phyloP scores from a whole-genome alignment of 352 stramenopile species.

The Globisporangium cederbergense region DNA sequence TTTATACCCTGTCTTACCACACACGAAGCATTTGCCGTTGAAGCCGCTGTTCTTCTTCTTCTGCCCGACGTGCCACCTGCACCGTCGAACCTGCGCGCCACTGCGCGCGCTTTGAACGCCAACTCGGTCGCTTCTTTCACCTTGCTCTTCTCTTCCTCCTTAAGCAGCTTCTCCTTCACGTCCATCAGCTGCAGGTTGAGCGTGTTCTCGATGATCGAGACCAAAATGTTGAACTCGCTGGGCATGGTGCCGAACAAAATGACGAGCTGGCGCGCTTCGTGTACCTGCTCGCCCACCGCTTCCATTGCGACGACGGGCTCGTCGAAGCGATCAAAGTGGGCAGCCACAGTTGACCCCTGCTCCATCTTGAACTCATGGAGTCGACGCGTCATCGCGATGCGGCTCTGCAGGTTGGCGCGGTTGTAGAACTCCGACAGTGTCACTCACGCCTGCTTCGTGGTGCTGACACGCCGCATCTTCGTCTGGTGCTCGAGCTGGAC shows the following conservation, averaged over 20 bases:
- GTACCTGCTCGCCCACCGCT: constrained; percentile 12
- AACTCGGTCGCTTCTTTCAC: not conserved
- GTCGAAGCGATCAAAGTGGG: constrained; percentile 11
- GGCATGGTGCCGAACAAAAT: constrained; percentile 14
- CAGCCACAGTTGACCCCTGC: not conserved
- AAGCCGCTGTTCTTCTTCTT: not conserved
- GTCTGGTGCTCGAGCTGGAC: constrained; percentile 11
- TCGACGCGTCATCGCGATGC: not conserved
- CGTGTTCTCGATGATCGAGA: constrained; percentile 21
- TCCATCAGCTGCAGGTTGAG: constrained; percentile 15
- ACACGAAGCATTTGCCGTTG: not conserved
- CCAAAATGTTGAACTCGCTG: constrained; percentile 11
- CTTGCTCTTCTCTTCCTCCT: constrained; percentile 18
- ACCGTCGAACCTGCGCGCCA: not conserved
- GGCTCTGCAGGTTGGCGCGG: constrained; percentile 2
- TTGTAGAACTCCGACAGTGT: constrained; percentile 6
- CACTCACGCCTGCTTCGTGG: constrained; percentile 2
- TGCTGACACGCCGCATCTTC: constrained; percentile 4
- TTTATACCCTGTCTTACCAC: no score
- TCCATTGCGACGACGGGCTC: constrained; percentile 7
- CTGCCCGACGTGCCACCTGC: no score
- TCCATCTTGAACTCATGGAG: constrained; percentile 10
- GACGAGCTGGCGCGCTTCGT: constrained; percentile 9
- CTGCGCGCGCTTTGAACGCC: constrained; percentile 11
- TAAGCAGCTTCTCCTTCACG: constrained; percentile 26